phyloP scores from a whole-genome alignment of 805 yeast genomes.

The Candida pseudofarinosa region DNA sequence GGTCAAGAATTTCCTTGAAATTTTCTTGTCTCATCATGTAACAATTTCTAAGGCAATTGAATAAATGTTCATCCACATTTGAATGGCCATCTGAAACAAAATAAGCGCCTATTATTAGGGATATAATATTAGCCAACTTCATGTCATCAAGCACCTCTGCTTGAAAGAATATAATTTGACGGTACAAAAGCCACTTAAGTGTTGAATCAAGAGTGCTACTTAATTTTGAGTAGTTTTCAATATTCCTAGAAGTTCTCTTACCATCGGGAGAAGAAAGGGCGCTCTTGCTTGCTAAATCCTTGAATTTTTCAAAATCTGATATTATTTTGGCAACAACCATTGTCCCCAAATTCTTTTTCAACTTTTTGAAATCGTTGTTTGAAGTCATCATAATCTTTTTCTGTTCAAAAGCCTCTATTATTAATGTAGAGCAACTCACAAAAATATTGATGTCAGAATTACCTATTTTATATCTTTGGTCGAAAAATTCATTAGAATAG shows the following conservation, averaged over 20 bases:
- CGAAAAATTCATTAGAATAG: constrained; percentile 27
- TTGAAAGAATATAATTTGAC: constrained; percentile 30
- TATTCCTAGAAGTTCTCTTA: background rate
- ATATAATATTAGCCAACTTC: constrained; percentile 29
- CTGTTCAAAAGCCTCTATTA: constrained; percentile 23
- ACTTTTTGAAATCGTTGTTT: constrained; percentile 8
- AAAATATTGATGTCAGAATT: constrained; percentile 20
- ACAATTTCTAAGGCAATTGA: constrained; percentile 33
- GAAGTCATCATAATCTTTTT: constrained; percentile 2
- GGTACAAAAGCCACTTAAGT: constrained; percentile 26
- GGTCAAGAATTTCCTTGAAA: constrained; percentile 14
- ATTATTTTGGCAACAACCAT: constrained; percentile 18
- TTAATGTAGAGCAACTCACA: constrained; percentile 24
- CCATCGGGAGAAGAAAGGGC: background rate
- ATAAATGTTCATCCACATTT: constrained; percentile 22
- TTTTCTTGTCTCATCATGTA: constrained; percentile 27
- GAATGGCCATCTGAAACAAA: background rate
- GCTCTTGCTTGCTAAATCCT: background rate
- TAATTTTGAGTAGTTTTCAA: background rate
- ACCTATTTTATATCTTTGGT: constrained; percentile 22
- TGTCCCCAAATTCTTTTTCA: constrained; percentile 25
- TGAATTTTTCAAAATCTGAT: background rate
- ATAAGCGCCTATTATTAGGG: constrained; percentile 26
- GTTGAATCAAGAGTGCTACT: background rate
- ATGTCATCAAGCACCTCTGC: constrained; percentile 28